Percentiles rank a stretch among this genome's conserved stretches.
Evolutionary conservation across 345 rosid genomes (phyloP).

Genomic region (Eucalyptus regnans): DNA sequence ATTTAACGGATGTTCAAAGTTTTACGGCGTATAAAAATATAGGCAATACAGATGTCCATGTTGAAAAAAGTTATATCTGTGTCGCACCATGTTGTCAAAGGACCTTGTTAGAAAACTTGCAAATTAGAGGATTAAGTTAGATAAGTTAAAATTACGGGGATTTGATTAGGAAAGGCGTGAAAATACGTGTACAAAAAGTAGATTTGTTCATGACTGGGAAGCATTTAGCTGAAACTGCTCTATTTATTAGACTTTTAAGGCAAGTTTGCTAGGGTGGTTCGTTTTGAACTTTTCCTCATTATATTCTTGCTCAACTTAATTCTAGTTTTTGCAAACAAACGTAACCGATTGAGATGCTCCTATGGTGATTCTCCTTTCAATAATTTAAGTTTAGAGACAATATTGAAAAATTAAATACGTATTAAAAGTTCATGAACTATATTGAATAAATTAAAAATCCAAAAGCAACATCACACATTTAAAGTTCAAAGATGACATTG

Average conservation of each 20-base stretch:
- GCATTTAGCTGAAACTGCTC: neutral
- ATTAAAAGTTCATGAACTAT: no score
- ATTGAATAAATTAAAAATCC: no score
- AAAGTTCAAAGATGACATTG: no score
- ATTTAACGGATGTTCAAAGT: neutral
- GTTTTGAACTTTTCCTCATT: neutral
- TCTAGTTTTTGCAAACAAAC: no score
- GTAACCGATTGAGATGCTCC: no score
- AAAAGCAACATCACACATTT: no score
- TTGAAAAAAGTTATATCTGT: neutral
- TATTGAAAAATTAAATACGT: no score
- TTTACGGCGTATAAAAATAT: neutral
- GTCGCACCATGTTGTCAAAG: neutral
- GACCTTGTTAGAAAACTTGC: neutral
- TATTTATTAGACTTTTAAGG: neutral
- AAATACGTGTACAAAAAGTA: neutral
- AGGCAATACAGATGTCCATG: neutral
- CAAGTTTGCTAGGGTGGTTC: neutral
- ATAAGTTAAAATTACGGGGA: neutral
- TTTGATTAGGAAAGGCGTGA: neutral
- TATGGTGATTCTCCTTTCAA: no score
- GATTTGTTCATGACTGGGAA: neutral
- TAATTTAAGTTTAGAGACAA: no score
- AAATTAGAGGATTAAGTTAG: neutral
- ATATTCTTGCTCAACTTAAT: neutral